A percentile compares a stretch with the other conserved stretches of the same genome.
phyloP scores from a whole-genome alignment of 306 rosid genomes.

The Acacia acuminata region DNA sequence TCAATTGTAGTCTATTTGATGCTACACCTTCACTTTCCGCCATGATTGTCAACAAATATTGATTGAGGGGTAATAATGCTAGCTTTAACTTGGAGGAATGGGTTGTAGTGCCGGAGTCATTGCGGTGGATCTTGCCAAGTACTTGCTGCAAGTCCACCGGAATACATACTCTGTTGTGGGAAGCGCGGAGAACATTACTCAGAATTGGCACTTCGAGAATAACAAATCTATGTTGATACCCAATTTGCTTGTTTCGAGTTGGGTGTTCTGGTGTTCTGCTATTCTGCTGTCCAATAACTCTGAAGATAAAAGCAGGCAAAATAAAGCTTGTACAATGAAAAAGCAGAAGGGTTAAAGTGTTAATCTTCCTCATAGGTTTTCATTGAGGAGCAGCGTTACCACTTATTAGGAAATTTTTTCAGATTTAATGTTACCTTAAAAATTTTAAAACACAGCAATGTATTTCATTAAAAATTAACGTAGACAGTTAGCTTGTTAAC shows the following conservation, averaged over 20 bases:
- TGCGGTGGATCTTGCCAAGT: slow-evolving; percentile 73
- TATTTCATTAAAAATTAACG: too few species aligned
- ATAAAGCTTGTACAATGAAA: slow-evolving; percentile 69
- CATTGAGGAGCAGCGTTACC: too few species aligned
- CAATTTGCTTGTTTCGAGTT: slow-evolving; percentile 68
- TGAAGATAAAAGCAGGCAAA: slow-evolving; percentile 53
- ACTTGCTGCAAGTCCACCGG: slow-evolving; percentile 62
- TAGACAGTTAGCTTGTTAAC: too few species aligned
- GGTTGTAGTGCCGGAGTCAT: slow-evolving; percentile 84
- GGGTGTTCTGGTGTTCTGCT: slow-evolving; percentile 60
- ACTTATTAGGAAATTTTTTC: too few species aligned
- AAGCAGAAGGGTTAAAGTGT: too few species aligned
- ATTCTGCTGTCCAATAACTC: slow-evolving; percentile 59
- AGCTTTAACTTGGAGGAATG: slow-evolving; percentile 83
- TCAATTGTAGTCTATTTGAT: slow-evolving; percentile 64
- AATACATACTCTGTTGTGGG: slow-evolving; percentile 73
- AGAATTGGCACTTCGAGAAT: slow-evolving; percentile 73
- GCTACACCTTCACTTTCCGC: slow-evolving; percentile 71
- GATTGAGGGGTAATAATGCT: slow-evolving; percentile 64
- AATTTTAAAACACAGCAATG: too few species aligned
- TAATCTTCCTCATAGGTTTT: too few species aligned
- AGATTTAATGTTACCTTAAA: too few species aligned
- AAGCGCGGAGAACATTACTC: slow-evolving; percentile 79
- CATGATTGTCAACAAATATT: slow-evolving; percentile 68
- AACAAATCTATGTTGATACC: slow-evolving; percentile 69